A percentile compares a stretch with the other conserved stretches of the same genome.
Evolutionary conservation across 202 grass and related monocot genomes (phyloP).

Genomic region (Setaria italica): DNA sequence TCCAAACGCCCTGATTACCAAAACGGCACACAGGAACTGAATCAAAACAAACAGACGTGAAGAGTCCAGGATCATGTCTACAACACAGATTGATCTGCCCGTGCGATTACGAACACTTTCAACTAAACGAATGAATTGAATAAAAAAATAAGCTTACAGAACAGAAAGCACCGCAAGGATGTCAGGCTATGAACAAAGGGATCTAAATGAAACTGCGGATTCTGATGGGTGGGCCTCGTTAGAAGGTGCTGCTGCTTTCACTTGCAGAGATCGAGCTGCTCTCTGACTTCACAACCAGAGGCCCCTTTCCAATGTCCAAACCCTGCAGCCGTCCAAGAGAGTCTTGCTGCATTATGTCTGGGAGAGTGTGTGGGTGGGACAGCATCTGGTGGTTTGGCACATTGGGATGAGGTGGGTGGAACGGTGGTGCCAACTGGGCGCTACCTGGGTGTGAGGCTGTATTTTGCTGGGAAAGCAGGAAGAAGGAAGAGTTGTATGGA

Average conservation of each 20-base stretch:
- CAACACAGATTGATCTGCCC: slow-evolving; percentile 40
- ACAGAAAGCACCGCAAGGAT: slow-evolving; percentile 57
- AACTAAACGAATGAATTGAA: slow-evolving; percentile 67
- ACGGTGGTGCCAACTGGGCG: slow-evolving; percentile 60
- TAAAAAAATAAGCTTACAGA: slow-evolving; percentile 69
- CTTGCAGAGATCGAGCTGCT: slow-evolving; percentile 83
- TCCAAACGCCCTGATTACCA: slow-evolving; percentile 48
- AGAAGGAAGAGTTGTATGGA: slow-evolving; percentile 83
- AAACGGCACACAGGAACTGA: slow-evolving; percentile 51
- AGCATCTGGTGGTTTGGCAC: slow-evolving; percentile 68
- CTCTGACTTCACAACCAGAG: slow-evolving; percentile 81
- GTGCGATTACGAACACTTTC: slow-evolving; percentile 49
- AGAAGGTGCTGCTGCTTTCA: slow-evolving; percentile 89
- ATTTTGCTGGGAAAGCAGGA: slow-evolving; percentile 64
- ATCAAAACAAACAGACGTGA: slow-evolving; percentile 50
- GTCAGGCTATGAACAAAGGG: slow-evolving; percentile 95
- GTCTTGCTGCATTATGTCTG: slow-evolving; percentile 87
- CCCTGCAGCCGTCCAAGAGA: slow-evolving; percentile 71
- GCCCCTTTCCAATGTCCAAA: slow-evolving; percentile 83
- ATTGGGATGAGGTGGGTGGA: slow-evolving; percentile 60
- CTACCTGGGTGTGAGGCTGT: slow-evolving; percentile 55
- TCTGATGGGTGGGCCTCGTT: slow-evolving; percentile 56
- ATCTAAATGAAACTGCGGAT: slow-evolving; percentile 51
- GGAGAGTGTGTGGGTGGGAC: slow-evolving; percentile 65
- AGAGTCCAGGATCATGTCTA: slow-evolving; percentile 42